phyloP scores from a whole-genome alignment of 2,329 filamentous ascomycete genomes.

The Talaromyces albobiverticillius region DNA sequence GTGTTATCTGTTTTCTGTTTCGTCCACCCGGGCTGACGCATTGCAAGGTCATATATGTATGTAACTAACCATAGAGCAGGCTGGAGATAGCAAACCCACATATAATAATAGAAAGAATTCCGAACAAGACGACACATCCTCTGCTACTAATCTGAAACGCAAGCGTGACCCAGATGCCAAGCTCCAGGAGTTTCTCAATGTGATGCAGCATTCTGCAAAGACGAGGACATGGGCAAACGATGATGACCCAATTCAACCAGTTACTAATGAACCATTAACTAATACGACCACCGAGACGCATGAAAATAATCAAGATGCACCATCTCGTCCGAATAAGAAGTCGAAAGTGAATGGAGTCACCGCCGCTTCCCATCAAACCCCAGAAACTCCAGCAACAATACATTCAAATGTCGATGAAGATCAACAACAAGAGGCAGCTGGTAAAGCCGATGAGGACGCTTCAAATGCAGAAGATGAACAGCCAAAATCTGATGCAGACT shows the following conservation, averaged over 20 bases:
- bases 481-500: constrained; percentile 72
- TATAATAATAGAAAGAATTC: constrained; percentile 22
- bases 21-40: constrained; percentile 34
- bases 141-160: constrained; percentile 36
- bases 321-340: constrained; percentile 9
- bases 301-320: constrained; percentile 46
- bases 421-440: constrained; percentile 17
- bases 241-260: constrained; percentile 34
- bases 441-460: constrained; percentile 17
- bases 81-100: constrained; percentile 30
- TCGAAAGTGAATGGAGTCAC: constrained; percentile 1
- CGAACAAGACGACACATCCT: constrained; percentile 20
- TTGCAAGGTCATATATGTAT: constrained; percentile 23
- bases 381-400: neutral
- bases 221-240: constrained; percentile 63
- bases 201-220: constrained; percentile 70
- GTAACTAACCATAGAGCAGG: constrained; percentile 30
- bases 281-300: constrained; percentile 41
- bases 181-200: constrained; percentile 78
- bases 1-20: constrained; percentile 28
- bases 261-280: constrained; percentile 18
- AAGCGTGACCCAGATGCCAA: constrained; percentile 55
- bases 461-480: constrained; percentile 20
- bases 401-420: neutral
- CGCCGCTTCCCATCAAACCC: neutral